These are phyloP conservation scores for Tuber indicum DNA, from an alignment of 495 filamentous ascomycete species.

Conservation along the genomic window DNA sequence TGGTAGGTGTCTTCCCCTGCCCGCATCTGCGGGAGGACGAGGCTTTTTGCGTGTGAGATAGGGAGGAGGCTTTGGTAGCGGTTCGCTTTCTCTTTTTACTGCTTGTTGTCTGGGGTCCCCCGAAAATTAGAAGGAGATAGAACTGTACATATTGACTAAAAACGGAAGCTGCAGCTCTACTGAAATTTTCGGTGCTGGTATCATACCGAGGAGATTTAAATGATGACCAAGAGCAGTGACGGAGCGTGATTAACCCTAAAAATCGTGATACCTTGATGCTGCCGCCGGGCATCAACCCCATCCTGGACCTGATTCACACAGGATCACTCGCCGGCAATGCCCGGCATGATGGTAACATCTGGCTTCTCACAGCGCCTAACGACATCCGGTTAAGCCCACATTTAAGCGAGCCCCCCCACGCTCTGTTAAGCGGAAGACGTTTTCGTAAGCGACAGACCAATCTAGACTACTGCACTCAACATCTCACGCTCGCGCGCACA, in stretches of 20 bases:
- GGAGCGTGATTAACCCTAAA: background rate
- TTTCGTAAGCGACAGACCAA: no score
- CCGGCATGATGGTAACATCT: background rate
- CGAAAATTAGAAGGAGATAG: background rate
- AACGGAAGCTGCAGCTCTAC: conserved; percentile 1
- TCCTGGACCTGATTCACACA: background rate
- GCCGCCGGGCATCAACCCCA: no score
- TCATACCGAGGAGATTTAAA: background rate
- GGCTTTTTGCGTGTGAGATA: background rate
- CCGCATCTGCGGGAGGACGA: background rate
- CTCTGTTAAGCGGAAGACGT: no score
- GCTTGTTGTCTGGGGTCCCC: background rate
- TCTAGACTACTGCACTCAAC: no score
- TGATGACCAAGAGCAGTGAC: background rate
- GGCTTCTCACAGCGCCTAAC: background rate
- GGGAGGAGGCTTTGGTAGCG: background rate
- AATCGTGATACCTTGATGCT: background rate
- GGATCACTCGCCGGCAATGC: background rate
- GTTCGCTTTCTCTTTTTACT: background rate
- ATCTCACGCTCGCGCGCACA: no score
- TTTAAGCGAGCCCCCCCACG: background rate
- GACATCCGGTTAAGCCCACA: background rate
- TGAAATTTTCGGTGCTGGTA: background rate
- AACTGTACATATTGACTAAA: background rate
- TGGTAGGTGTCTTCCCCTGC: background rate